A percentile compares a stretch with the other conserved stretches of the same genome.
These are phyloP conservation scores for Aphanomyces cochlioides DNA, from an alignment of 352 stramenopile species.

Conservation along the genomic window DNA sequence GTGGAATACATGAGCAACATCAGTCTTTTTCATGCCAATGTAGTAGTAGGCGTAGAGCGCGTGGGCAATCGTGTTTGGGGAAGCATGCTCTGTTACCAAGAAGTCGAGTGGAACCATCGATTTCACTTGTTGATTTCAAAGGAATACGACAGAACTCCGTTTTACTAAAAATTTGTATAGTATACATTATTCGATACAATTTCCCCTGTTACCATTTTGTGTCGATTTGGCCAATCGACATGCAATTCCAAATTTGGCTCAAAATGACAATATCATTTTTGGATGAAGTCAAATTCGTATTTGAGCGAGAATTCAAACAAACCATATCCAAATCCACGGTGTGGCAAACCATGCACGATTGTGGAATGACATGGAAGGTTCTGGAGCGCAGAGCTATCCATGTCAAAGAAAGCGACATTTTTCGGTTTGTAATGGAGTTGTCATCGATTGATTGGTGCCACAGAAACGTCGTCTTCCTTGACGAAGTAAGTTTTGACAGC, in stretches of 20 bases:
- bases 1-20: not conserved
- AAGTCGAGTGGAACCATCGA: not conserved
- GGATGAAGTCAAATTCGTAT: too few relatives aligned
- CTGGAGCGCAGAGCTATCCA: too few relatives aligned
- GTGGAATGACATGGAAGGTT: too few relatives aligned
- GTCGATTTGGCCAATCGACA: not conserved
- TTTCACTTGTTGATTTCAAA: too few relatives aligned
- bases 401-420: too few relatives aligned
- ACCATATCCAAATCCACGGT: too few relatives aligned
- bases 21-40: not conserved
- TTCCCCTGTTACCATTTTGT: not conserved
- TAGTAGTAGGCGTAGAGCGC: constrained; percentile 4
- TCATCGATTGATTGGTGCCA: too few relatives aligned
- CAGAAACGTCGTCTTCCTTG: too few relatives aligned
- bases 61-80: not conserved
- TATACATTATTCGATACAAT: not conserved
- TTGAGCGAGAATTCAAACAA: too few relatives aligned
- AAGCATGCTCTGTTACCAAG: not conserved
- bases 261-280: not conserved
- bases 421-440: too few relatives aligned
- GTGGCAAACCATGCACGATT: too few relatives aligned
- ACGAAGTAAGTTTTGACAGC: too few relatives aligned
- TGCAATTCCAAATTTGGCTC: not conserved
- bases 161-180: not conserved
- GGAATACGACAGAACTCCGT: not conserved